phyloP scores from a whole-genome alignment of 2,329 filamentous ascomycete species.

The Talaromyces rugulosus region DNA sequence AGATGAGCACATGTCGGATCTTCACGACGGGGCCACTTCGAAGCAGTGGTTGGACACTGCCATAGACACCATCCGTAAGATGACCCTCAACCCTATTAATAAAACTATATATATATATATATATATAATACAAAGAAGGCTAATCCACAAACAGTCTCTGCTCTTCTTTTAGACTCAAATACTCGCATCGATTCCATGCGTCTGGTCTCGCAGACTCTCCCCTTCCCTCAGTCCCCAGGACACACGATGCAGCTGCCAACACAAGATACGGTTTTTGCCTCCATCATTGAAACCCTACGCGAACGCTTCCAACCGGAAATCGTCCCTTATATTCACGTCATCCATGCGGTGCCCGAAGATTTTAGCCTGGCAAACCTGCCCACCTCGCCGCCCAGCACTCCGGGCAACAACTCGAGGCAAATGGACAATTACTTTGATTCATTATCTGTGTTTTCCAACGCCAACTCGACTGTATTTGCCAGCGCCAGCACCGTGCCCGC shows the following conservation, averaged over 20 bases:
- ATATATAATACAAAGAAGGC: not conserved
- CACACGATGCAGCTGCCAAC: constrained; percentile 25
- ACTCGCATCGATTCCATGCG: constrained; percentile 44
- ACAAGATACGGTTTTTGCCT: constrained; percentile 46
- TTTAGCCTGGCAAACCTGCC: constrained; percentile 60
- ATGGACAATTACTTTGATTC: constrained; percentile 58
- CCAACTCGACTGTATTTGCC: constrained; percentile 52
- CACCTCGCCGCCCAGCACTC: constrained; percentile 59
- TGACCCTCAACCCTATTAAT: too few relatives aligned
- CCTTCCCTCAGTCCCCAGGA: constrained; percentile 45
- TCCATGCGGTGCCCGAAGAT: constrained; percentile 59
- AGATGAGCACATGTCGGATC: constrained; percentile 22
- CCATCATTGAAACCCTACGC: constrained; percentile 54
- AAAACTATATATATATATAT: too few relatives aligned
- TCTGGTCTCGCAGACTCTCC: constrained; percentile 58
- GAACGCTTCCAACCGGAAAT: constrained; percentile 46
- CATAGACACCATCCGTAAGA: constrained; percentile 33
- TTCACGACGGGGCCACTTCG: constrained; percentile 20
- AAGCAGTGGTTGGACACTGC: constrained; percentile 35
- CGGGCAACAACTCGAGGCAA: constrained; percentile 40
- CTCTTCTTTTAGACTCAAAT: constrained; percentile 29
- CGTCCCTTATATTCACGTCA: constrained; percentile 60
- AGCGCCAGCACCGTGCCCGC: constrained; percentile 57
- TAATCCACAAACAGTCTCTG: constrained; percentile 27
- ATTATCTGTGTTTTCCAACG: not conserved